phyloP scores from a whole-genome alignment of 1,284 basidiomycete genomes.

The Naganishia cerealis region DNA sequence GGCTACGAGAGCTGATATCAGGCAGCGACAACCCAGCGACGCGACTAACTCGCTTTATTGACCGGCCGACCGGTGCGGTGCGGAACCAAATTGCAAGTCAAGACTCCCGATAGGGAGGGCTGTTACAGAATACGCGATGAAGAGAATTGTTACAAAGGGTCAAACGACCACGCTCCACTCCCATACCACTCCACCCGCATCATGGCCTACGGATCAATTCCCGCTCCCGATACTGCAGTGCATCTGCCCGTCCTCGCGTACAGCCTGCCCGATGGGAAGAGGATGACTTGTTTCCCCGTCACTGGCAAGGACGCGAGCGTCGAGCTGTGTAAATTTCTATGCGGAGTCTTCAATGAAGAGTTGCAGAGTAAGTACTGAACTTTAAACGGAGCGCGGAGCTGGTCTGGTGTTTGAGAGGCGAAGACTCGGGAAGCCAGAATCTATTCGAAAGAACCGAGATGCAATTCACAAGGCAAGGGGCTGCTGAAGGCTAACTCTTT shows the following conservation, averaged over 20 bases:
- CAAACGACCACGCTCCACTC: no score
- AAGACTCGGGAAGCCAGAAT: background rate
- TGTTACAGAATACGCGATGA: no score
- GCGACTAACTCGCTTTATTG: no score
- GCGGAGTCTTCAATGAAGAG: constrained; percentile 67
- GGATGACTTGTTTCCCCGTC: constrained; percentile 65
- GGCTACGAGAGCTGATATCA: no score
- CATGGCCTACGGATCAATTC: constrained; percentile 58
- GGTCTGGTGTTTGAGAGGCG: background rate
- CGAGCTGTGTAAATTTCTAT: constrained; percentile 66
- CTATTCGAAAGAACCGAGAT: background rate
- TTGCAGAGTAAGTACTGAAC: constrained; percentile 58
- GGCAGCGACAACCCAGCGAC: no score
- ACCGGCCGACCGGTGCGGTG: no score
- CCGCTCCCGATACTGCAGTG: constrained; percentile 40
- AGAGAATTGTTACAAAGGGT: no score
- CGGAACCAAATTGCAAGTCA: no score
- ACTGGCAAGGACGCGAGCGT: constrained; percentile 58
- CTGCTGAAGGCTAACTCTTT: background rate
- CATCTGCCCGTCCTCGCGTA: constrained; percentile 52
- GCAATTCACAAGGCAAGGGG: background rate
- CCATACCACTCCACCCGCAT: background rate
- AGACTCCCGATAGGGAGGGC: no score
- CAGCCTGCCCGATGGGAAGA: constrained; percentile 41
- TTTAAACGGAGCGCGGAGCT: background rate